Evolutionary conservation across 192 early-diverging fungal species (phyloP).

Genomic region (Coemansia sp.): DNA sequence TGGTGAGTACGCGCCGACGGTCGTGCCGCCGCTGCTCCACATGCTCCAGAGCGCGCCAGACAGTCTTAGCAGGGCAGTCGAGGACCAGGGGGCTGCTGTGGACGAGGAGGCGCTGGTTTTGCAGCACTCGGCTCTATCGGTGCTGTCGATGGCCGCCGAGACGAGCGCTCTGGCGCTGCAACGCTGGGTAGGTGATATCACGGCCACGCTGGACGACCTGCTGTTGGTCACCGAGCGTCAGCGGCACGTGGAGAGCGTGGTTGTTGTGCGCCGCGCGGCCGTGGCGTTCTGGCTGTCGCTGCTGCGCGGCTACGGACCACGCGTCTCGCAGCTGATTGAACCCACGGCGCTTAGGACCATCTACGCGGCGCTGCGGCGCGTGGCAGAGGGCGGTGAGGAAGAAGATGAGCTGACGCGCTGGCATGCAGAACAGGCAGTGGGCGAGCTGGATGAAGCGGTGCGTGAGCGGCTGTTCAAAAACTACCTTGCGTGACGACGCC

Average conservation of each 20-base stretch:
- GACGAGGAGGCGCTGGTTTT: conserved; percentile 26
- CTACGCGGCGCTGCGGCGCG: conserved; percentile 56
- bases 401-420: conserved; percentile 65
- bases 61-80: too few relatives aligned
- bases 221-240: conserved; percentile 56
- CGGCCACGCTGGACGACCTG: conserved; percentile 65
- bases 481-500: background rate
- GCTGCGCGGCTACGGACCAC: conserved; percentile 62
- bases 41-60: conserved; percentile 17
- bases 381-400: conserved; percentile 58
- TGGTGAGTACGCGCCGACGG: conserved; percentile 57
- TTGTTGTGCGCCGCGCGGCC: conserved; percentile 67
- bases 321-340: conserved; percentile 57
- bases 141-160: conserved; percentile 65
- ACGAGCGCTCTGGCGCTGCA: conserved; percentile 68
- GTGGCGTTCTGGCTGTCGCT: conserved; percentile 65
- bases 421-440: conserved; percentile 68
- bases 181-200: conserved; percentile 61
- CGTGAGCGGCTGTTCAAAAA: conserved; percentile 18
- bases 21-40: conserved; percentile 36
- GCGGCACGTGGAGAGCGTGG: conserved; percentile 10
- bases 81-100: too few relatives aligned
- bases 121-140: conserved; percentile 62
- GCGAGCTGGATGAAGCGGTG: conserved; percentile 64
- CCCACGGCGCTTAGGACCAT: conserved; percentile 55